phyloP scores from a whole-genome alignment of 2,329 filamentous ascomycete genomes.

The Cladophialophora chaetospira region DNA sequence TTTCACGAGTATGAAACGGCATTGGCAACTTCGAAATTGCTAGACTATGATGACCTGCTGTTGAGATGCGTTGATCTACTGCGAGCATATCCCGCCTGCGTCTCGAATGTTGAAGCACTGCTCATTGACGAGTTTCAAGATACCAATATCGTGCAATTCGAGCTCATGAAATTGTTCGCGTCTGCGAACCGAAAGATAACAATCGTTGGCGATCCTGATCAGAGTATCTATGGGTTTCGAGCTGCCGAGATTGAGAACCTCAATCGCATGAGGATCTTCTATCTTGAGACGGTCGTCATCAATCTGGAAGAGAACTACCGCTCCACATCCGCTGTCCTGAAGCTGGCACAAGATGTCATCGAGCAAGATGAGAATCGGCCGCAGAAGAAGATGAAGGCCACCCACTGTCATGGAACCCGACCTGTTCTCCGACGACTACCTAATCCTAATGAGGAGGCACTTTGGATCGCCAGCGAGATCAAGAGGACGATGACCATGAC shows the following conservation, averaged over 20 bases:
- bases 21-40: conserved; percentile 72
- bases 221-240: conserved; percentile 96
- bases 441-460: conserved; percentile 71
- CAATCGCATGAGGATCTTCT: conserved; percentile 73
- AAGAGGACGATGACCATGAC: conserved; percentile 69
- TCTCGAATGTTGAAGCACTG: conserved; percentile 85
- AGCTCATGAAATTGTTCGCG: conserved; percentile 87
- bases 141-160: conserved; percentile 92
- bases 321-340: conserved; percentile 81
- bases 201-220: conserved; percentile 93
- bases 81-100: conserved; percentile 71
- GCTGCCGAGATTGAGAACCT: conserved; percentile 91
- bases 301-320: conserved; percentile 93
- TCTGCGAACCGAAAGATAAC: conserved; percentile 75
- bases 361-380: conserved; percentile 83
- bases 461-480: conserved; percentile 87
- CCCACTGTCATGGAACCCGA: conserved; percentile 75
- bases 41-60: conserved; percentile 94
- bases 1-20: conserved; percentile 78
- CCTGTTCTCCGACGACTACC: conserved; percentile 79
- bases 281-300: conserved; percentile 75
- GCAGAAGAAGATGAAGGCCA: conserved; percentile 74
- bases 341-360: conserved; percentile 79
- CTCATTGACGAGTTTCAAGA: conserved; percentile 98
- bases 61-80: conserved; percentile 81